A percentile compares a stretch with the other conserved stretches of the same genome.
Evolutionary conservation across 2,329 filamentous ascomycete species (phyloP).

Genomic region (Alternaria sp.): DNA sequence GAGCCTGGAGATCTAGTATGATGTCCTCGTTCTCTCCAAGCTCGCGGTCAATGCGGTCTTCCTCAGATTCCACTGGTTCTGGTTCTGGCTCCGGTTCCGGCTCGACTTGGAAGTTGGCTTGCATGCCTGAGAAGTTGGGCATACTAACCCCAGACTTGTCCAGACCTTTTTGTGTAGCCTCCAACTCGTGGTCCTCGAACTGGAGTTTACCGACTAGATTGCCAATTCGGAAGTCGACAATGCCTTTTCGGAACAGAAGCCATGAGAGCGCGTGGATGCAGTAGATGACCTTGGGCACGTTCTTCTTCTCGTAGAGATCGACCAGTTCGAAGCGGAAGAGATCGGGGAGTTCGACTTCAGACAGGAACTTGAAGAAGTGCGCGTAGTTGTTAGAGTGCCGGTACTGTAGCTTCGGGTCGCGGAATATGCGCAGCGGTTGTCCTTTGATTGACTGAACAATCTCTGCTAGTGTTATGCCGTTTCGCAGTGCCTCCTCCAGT

Average conservation of each 20-base stretch:
- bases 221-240: constrained; percentile 93
- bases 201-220: constrained; percentile 96
- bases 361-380: constrained; percentile 91
- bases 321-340: constrained; percentile 97
- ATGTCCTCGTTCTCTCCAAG: constrained; percentile 74
- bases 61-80: constrained; percentile 80
- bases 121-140: constrained; percentile 98
- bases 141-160: constrained; percentile 95
- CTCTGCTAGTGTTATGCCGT: constrained; percentile 94
- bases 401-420: constrained; percentile 83
- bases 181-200: constrained; percentile 96
- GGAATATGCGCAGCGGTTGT: constrained; percentile 80
- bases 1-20: constrained; percentile 83
- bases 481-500: constrained; percentile 86
- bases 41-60: constrained; percentile 84
- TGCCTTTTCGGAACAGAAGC: constrained; percentile 93
- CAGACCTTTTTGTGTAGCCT: constrained; percentile 94
- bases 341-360: constrained; percentile 90
- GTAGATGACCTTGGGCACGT: constrained; percentile 98
- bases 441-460: constrained; percentile 87
- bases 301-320: constrained; percentile 99
- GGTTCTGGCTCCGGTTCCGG: constrained; percentile 80
- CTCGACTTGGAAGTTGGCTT: constrained; percentile 90
- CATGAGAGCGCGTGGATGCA: constrained; percentile 97
- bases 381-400: constrained; percentile 98